These are phyloP conservation scores for Hysterangium stoloniferum DNA, from an alignment of 768 basidiomycete species.

Conservation along the genomic window DNA sequence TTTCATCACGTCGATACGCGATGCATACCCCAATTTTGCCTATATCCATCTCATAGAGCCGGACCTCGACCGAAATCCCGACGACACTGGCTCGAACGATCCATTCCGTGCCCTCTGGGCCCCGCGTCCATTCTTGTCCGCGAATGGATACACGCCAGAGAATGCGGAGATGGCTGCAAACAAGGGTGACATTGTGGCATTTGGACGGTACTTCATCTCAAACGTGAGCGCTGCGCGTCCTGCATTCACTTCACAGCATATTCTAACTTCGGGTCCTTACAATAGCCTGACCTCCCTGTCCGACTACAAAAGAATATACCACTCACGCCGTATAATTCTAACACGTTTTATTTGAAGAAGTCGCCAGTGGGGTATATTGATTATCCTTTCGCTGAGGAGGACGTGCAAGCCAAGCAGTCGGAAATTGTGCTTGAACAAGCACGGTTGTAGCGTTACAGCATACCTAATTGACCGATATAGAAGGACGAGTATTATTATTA, in stretches of 20 bases:
- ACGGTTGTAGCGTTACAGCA: too few species aligned
- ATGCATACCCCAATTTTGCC: constrained; percentile 32
- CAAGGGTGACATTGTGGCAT: constrained; percentile 27
- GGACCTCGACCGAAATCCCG: neutral
- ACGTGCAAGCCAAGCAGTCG: too few species aligned
- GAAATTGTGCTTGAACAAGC: too few species aligned
- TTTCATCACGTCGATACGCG: constrained; percentile 40
- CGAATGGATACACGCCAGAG: constrained; percentile 38
- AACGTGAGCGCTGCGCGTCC: constrained; percentile 26
- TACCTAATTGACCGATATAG: too few species aligned
- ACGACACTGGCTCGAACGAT: neutral
- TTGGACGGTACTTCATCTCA: constrained; percentile 30
- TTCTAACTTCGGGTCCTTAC: neutral
- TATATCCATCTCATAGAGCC: constrained; percentile 46
- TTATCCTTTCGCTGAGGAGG: constrained; percentile 20
- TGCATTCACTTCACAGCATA: constrained; percentile 2
- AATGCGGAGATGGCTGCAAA: constrained; percentile 32
- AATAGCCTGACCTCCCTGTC: constrained; percentile 36
- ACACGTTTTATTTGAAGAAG: constrained; percentile 33
- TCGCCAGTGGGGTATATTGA: constrained; percentile 26
- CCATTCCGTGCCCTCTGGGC: constrained; percentile 29
- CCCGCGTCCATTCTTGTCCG: constrained; percentile 31
- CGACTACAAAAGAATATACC: constrained; percentile 29
- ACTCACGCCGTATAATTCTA: constrained; percentile 26
- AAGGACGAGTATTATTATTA: too few species aligned